Evolutionary conservation across 2,329 filamentous ascomycete species (phyloP).

Genomic region (Emmonsiellopsis sp.): DNA sequence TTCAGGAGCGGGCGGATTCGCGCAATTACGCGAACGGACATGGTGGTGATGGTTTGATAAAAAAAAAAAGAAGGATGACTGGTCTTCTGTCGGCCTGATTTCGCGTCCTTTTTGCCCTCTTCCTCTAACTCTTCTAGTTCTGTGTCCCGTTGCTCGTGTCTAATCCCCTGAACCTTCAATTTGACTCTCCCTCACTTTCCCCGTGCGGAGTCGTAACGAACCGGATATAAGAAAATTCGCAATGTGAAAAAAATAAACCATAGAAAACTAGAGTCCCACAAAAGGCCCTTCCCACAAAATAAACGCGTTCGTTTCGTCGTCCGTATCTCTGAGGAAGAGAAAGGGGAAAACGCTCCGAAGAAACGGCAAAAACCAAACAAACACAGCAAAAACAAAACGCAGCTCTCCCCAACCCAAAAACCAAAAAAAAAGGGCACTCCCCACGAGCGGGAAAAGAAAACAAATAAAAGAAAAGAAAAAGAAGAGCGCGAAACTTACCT

Average conservation of each 20-base stretch:
- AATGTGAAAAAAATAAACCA: no score
- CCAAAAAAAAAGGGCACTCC: not conserved
- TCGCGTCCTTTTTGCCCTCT: not conserved
- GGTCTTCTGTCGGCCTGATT: not conserved
- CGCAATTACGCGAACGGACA: slow-evolving; percentile 72
- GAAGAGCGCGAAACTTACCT: not conserved
- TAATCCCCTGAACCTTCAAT: no score
- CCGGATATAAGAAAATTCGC: no score
- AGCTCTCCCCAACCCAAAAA: not conserved
- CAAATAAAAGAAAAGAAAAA: not conserved
- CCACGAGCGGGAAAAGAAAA: not conserved
- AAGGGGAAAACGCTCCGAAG: not conserved
- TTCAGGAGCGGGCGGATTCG: slow-evolving; percentile 81
- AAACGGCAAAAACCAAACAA: not conserved
- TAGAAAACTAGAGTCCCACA: no score
- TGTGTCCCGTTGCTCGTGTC: no score
- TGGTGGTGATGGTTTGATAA: slow-evolving; percentile 6
- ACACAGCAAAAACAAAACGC: not conserved
- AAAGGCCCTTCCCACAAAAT: no score
- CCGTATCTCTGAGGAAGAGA: no score
- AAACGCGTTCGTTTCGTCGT: not conserved
- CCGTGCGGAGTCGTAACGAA: no score
- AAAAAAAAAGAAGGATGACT: no score
- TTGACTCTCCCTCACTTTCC: no score
- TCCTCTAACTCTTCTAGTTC: not conserved